Conservation (phyloP, 139 green algal species). For the Dunaliella sp. region DNA sequence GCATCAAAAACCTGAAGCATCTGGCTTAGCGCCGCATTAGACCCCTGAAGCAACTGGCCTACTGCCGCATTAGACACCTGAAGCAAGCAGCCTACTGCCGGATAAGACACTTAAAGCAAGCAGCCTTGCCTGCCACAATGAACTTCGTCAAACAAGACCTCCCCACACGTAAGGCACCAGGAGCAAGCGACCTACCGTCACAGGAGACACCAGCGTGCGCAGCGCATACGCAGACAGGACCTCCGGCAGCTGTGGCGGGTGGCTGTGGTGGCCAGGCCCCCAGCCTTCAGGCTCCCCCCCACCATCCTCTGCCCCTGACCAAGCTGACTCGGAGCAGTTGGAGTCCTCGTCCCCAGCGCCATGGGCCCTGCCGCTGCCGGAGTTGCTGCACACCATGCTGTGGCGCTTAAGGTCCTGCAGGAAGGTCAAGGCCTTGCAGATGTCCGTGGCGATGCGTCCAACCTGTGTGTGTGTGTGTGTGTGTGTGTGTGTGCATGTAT, state of each 20-base stretch:
- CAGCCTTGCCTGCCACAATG: no score
- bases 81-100: no score
- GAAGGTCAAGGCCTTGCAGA: conserved; percentile 49
- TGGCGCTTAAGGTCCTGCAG: conserved; percentile 43
- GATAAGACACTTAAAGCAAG: no score
- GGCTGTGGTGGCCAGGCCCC: neutral
- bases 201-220: conserved; percentile 34
- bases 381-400: conserved; percentile 3
- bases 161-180: no score
- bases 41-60: no score
- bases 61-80: no score
- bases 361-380: neutral
- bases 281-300: neutral
- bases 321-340: conserved; percentile 2
- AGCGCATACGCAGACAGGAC: conserved; percentile 46
- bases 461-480: no score
- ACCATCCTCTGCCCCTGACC: neutral
- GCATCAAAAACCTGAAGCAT: no score
- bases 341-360: neutral
- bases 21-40: no score
- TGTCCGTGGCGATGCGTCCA: conserved; percentile 39
- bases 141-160: no score
- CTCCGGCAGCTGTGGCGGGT: no score
- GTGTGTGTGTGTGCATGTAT: no score
- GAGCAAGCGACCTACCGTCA: conserved; percentile 17